Percentiles rank a stretch among this genome's conserved stretches.
These are phyloP conservation scores for Magnaporthales sp. DNA, from an alignment of 2,329 filamentous ascomycete genomes.

Conservation along the genomic window DNA sequence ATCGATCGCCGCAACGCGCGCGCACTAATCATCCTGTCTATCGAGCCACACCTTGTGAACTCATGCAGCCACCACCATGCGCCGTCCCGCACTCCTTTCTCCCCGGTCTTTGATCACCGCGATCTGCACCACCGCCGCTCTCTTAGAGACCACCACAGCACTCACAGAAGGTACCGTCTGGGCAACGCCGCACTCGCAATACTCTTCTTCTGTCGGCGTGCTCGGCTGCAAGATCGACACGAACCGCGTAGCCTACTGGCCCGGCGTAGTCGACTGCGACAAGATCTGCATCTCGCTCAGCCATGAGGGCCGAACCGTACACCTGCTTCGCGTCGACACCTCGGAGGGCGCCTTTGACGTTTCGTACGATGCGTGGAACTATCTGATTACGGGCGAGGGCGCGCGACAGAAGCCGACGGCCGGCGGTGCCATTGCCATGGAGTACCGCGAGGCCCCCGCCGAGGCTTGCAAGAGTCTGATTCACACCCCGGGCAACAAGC, in stretches of 20 bases:
- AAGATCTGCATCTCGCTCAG: slow-evolving; percentile 47
- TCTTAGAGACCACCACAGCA: not conserved
- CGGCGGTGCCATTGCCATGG: slow-evolving; percentile 43
- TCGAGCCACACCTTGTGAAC: not conserved
- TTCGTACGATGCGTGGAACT: slow-evolving; percentile 53
- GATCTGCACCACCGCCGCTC: slow-evolving; percentile 1
- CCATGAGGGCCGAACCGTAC: slow-evolving; percentile 37
- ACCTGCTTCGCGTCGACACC: slow-evolving; percentile 49
- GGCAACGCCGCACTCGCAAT: slow-evolving; percentile 47
- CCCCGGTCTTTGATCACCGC: slow-evolving; percentile 2
- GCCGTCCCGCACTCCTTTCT: slow-evolving; percentile 2
- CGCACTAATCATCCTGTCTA: not conserved
- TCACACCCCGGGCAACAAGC: slow-evolving; percentile 35
- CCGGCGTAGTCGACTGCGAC: slow-evolving; percentile 40
- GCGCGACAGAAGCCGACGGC: slow-evolving; percentile 34
- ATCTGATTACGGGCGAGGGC: slow-evolving; percentile 40
- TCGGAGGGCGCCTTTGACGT: slow-evolving; percentile 50
- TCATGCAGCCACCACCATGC: not conserved
- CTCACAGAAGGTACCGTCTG: slow-evolving; percentile 14
- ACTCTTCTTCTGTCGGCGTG: slow-evolving; percentile 48
- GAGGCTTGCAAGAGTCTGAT: slow-evolving; percentile 42
- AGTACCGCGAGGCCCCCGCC: slow-evolving; percentile 38
- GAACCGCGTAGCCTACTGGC: slow-evolving; percentile 55
- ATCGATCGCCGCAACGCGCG: not conserved
- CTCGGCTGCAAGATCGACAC: slow-evolving; percentile 53